phyloP scores from a whole-genome alignment of 768 basidiomycete genomes.

The Filobasidium wieringae region DNA sequence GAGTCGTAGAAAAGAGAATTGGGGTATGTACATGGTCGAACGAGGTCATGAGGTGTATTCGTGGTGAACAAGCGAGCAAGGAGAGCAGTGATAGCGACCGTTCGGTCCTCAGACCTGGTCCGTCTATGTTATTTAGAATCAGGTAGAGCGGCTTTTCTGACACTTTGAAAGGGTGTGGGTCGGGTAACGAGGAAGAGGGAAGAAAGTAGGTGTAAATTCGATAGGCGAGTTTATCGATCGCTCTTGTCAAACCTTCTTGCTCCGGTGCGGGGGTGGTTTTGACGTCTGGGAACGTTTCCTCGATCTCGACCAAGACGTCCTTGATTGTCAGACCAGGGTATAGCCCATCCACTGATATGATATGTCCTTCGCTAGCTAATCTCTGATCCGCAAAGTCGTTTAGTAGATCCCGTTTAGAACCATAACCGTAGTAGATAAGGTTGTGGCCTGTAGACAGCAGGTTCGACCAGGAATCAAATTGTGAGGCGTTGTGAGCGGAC shows the following conservation, averaged over 20 bases:
- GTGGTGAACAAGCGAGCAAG: slow-evolving; percentile 57
- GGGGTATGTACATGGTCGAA: slow-evolving; percentile 78
- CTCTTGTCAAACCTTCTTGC: not conserved
- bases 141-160: slow-evolving; percentile 53
- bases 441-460: slow-evolving; percentile 54
- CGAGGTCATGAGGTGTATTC: slow-evolving; percentile 71
- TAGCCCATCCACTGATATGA: slow-evolving; percentile 67
- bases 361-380: slow-evolving; percentile 54
- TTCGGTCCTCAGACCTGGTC: slow-evolving; percentile 53
- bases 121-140: slow-evolving; percentile 80
- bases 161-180: slow-evolving; percentile 24
- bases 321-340: slow-evolving; percentile 57
- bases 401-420: slow-evolving; percentile 67
- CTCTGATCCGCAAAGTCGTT: slow-evolving; percentile 58
- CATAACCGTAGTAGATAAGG: slow-evolving; percentile 74
- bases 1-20: slow-evolving; percentile 58
- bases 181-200: slow-evolving; percentile 12
- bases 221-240: slow-evolving; percentile 51
- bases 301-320: slow-evolving; percentile 46
- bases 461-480: not conserved
- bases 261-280: slow-evolving; percentile 43
- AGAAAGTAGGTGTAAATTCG: slow-evolving; percentile 57
- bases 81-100: slow-evolving; percentile 58
- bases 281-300: slow-evolving; percentile 45
- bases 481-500: not conserved